Evolutionary conservation across 352 stramenopile species (phyloP), one percentile per base, ranked within the genome.

Genomic region (Globisporangium perplexum): DNA sequence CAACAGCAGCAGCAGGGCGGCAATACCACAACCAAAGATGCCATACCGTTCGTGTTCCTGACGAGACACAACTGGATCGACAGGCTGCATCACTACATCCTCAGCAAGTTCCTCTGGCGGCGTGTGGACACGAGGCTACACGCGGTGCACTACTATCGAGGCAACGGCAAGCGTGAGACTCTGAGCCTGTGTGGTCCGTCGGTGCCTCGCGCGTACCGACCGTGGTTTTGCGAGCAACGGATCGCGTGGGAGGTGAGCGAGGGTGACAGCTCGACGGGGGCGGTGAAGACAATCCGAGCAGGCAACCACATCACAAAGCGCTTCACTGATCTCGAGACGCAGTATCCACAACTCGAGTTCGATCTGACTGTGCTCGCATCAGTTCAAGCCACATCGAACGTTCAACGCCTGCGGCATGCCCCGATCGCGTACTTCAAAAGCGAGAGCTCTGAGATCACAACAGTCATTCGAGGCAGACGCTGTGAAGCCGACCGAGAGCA

Each of bases 391-490:
- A 6, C 4, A 2, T 36, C 53, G 35, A 59, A 52, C 14, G 4
- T 22, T 7, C 33, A 7, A 0, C 12, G 33, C 20, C 0, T 42
- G 5, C 48, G 48, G 4, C 35, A 22, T 5, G 10, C 41, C 12
- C 38, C 61, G 49, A 51, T 22, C 12, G 23, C 44, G 5, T 36
- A 49, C 44, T 33, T 18, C 44, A 33, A 23, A 7, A 35, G 44
- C 18, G 61, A 79, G 18, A 63, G 54, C 15, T 39, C 64, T 0
- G 70, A 79, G 33, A 47, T 76, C 12, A 54, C 69, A 11, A 63
- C 69, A 6, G 23, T 79, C 18, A 72, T 62, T n/a, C 60, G 70
- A 14, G 70, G 70, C 0, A 67, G 54, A 17, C 22, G 31, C 4
- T 49, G 26, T 53, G 38, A 17, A 70, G 61, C 7, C 22, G 33